A percentile compares a stretch with the other conserved stretches of the same genome.
These are phyloP conservation scores for Neurospora sp. DNA, from an alignment of 495 filamentous ascomycete genomes.

Conservation along the genomic window DNA sequence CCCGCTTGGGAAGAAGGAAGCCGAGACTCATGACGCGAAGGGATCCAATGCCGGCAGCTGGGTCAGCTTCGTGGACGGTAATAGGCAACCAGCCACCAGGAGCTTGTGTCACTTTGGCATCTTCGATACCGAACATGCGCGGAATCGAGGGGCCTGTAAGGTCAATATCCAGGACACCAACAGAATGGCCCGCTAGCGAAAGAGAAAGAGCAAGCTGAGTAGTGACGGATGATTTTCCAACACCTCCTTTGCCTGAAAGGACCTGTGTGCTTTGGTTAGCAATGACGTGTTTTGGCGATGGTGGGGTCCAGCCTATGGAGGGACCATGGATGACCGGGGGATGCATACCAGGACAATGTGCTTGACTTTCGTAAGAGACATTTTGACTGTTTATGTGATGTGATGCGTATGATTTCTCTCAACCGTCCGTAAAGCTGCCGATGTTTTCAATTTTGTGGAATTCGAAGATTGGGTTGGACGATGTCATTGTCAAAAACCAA, in stretches of 20 bases:
- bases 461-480: background rate
- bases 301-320: background rate
- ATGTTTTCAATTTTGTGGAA: background rate
- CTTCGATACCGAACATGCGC: slow-evolving; percentile 81
- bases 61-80: slow-evolving; percentile 53
- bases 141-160: slow-evolving; percentile 94
- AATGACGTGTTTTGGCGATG: slow-evolving; percentile 7
- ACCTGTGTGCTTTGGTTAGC: slow-evolving; percentile 36
- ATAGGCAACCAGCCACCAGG: slow-evolving; percentile 87
- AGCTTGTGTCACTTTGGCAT: slow-evolving; percentile 79
- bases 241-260: slow-evolving; percentile 94
- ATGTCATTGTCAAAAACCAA: background rate
- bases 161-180: slow-evolving; percentile 93
- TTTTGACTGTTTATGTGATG: slow-evolving; percentile 12
- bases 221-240: slow-evolving; percentile 94
- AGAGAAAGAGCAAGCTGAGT: slow-evolving; percentile 90
- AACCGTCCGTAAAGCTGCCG: background rate
- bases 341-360: slow-evolving; percentile 47
- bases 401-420: background rate
- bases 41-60: slow-evolving; percentile 43
- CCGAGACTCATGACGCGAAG: slow-evolving; percentile 88
- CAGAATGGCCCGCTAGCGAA: slow-evolving; percentile 68
- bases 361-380: slow-evolving; percentile 49
- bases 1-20: slow-evolving; percentile 72
- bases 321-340: background rate